Base-by-base conservation (phyloP, 1,284 basidiomycete genomes). In the Singerocomus inundabilis region DNA sequence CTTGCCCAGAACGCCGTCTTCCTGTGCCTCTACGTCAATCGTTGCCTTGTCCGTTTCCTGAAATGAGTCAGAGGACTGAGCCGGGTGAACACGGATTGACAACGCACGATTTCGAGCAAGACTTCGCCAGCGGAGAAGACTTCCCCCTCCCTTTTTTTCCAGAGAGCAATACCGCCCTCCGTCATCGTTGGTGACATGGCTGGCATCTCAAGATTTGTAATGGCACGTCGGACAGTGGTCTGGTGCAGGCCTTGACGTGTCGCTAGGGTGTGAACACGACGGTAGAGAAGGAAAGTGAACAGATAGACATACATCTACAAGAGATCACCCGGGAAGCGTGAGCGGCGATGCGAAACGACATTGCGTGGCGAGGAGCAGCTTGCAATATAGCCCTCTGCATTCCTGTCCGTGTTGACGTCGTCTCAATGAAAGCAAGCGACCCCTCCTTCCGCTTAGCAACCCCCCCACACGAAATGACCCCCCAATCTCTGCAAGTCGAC, bases 121-220 rank as follows among this genome's bases (percentile, higher is more conserved):
- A 98, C 92, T 61, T 98, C 95, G 25, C 95, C 95, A 10, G 90
- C 79, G 5, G 75, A 64, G 67, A 95, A 98, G 1, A 79, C 64
- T 56, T 96, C 92, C 24, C 95, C 95, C 64, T 93, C 91, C 60
- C 83, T 79, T 74, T 88, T 88, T 77, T 97, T 98, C 96, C 96
- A 99, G 24, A 76, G 77, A 0, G 93, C 77, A 57, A 99, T 93
- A 13, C 92, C 93, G 55, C 96, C 96, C 70, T 98, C 95, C 6
- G 93, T 95, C 96, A 98, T 99, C 6, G 96, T 98, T 16, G 96
- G 96, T 2, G 92, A 95, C 94, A 98, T 98, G 57, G 91, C 91
- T n/a, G 91, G 91, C 90, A 94, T 93, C 56, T 80, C 72, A 54
- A 94, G 78, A 52, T 82, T 81, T 35, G 87, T 83, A 43, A 89